A percentile compares a stretch with the other conserved stretches of the same genome.
Conservation (phyloP, 192 early-diverging fungal species). For the Backusella mclennaniae region DNA sequence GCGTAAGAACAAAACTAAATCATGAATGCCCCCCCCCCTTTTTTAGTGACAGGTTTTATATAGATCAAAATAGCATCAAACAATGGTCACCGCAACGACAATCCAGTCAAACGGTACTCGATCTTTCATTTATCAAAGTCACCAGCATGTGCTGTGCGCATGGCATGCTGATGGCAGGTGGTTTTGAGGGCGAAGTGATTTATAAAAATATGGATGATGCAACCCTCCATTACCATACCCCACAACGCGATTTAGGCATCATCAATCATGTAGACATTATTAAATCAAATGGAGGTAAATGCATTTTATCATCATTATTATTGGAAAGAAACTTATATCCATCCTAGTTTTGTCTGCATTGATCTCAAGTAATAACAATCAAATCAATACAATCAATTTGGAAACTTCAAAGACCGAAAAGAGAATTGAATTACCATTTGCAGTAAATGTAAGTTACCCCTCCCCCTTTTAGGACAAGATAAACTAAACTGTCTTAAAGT, state of each 20-base stretch:
- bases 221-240: not conserved
- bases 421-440: slow-evolving; percentile 45
- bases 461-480: not conserved
- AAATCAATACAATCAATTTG: slow-evolving; percentile 48
- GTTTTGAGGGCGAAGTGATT: slow-evolving; percentile 46
- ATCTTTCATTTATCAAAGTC: slow-evolving; percentile 36
- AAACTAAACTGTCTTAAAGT: slow-evolving; percentile 35
- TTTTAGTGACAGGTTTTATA: not conserved
- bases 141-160: slow-evolving; percentile 51
- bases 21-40: too few relatives aligned
- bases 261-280: slow-evolving; percentile 63
- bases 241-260: slow-evolving; percentile 46
- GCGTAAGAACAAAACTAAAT: slow-evolving; percentile 19
- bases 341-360: slow-evolving; percentile 36
- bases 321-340: too few relatives aligned
- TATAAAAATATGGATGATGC: slow-evolving; percentile 28
- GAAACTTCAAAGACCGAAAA: slow-evolving; percentile 33
- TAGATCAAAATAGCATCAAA: slow-evolving; percentile 41
- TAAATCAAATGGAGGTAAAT: slow-evolving; percentile 35
- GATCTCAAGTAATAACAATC: slow-evolving; percentile 58
- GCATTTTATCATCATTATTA: too few relatives aligned
- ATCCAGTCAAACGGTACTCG: slow-evolving; percentile 30
- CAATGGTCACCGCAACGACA: slow-evolving; percentile 47
- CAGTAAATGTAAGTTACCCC: slow-evolving; percentile 51
- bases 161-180: slow-evolving; percentile 50